These are phyloP conservation scores for Ammopiptanthus mongolicus DNA, from an alignment of 306 rosid species.

Conservation along the genomic window DNA sequence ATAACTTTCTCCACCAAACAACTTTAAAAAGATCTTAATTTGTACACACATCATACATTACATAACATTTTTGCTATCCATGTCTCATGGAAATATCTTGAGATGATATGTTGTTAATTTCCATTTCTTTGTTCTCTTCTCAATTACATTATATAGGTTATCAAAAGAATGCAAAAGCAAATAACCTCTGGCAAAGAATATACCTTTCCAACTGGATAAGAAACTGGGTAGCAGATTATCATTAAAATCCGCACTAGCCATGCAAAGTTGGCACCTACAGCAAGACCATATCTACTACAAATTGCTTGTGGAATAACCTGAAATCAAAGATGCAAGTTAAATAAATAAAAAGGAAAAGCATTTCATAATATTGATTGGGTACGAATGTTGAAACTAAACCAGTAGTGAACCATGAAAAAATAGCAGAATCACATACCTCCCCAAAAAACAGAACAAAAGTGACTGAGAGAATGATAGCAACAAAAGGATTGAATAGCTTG, in stretches of 20 bases:
- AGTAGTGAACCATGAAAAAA: not conserved
- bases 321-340: not conserved
- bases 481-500: conserved; percentile 77
- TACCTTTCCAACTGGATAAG: conserved; percentile 96
- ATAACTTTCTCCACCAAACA: not conserved
- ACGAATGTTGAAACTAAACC: not conserved
- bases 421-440: conserved; percentile 52
- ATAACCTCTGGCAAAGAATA: not conserved
- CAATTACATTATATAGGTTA: conserved; percentile 7
- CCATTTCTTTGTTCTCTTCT: not conserved
- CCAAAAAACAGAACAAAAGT: conserved; percentile 90
- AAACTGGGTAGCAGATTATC: conserved; percentile 81
- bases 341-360: not conserved
- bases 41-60: not conserved
- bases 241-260: conserved; percentile 78
- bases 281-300: conserved; percentile 94
- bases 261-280: conserved; percentile 86
- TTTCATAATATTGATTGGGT: not conserved
- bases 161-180: not conserved
- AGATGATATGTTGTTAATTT: conserved; percentile 3
- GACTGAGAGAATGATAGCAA: conserved; percentile 93
- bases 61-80: not conserved
- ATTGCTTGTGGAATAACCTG: conserved; percentile 98
- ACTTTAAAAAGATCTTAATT: not conserved
- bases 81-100: not conserved